Evolutionary conservation across 495 filamentous ascomycete species (phyloP).

Genomic region (Chaetomium tenue): DNA sequence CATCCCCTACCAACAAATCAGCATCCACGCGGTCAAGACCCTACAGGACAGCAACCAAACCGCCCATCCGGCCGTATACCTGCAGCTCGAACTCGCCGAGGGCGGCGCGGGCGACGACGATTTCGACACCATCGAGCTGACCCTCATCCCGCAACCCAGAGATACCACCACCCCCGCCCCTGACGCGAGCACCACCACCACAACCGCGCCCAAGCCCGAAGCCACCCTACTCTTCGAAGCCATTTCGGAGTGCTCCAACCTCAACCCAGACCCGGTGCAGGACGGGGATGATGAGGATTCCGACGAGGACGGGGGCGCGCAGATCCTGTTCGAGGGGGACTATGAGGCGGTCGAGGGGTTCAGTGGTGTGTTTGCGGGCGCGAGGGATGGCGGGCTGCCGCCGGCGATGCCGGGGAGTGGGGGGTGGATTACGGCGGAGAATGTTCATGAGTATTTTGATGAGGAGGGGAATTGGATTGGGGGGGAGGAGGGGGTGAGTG

Average conservation of each 20-base stretch:
- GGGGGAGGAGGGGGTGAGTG: slow-evolving; percentile 33
- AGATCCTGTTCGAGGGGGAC: slow-evolving; percentile 59
- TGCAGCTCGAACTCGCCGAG: slow-evolving; percentile 68
- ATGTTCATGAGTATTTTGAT: slow-evolving; percentile 74
- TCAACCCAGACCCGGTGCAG: slow-evolving; percentile 73
- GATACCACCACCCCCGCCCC: background rate
- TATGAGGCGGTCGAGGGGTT: slow-evolving; percentile 48
- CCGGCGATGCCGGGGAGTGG: slow-evolving; percentile 79
- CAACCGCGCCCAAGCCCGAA: slow-evolving; percentile 35
- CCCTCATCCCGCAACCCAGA: slow-evolving; percentile 57
- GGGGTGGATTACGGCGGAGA: slow-evolving; percentile 96
- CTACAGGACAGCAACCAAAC: slow-evolving; percentile 31
- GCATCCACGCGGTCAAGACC: slow-evolving; percentile 81
- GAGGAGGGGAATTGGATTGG: slow-evolving; percentile 57
- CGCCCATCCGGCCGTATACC: slow-evolving; percentile 63
- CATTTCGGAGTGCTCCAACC: slow-evolving; percentile 79
- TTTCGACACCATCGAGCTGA: slow-evolving; percentile 67
- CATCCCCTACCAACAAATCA: slow-evolving; percentile 85
- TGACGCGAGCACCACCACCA: slow-evolving; percentile 39
- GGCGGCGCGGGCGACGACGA: slow-evolving; percentile 63
- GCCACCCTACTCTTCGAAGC: slow-evolving; percentile 66
- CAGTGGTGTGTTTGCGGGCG: slow-evolving; percentile 45
- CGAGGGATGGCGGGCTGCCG: slow-evolving; percentile 57
- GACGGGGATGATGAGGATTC: slow-evolving; percentile 51
- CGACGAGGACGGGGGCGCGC: slow-evolving; percentile 50